Evolutionary conservation across 768 basidiomycete genomes (phyloP).

Genomic region (Termitomyces sp.): DNA sequence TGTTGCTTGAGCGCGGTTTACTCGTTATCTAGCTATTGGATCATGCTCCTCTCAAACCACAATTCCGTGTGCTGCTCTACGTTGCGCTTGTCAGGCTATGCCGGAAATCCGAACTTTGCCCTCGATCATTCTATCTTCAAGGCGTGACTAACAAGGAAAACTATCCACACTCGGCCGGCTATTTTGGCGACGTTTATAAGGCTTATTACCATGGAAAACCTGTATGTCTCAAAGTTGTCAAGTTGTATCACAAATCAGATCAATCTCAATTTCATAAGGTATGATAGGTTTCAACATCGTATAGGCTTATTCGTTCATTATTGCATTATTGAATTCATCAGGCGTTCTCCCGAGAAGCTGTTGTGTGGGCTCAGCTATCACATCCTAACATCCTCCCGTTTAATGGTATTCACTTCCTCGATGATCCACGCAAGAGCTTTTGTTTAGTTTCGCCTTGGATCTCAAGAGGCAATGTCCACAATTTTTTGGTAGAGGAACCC

Average conservation of each 20-base stretch:
- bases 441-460: slow-evolving; percentile 37
- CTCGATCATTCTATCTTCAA: slow-evolving; percentile 17
- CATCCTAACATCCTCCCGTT: no score
- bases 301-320: background rate
- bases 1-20: background rate
- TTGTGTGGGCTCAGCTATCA: no score
- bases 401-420: slow-evolving; percentile 25
- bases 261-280: slow-evolving; percentile 21
- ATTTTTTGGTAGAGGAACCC: slow-evolving; percentile 18
- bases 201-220: slow-evolving; percentile 13
- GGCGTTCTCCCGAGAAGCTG: slow-evolving; percentile 12
- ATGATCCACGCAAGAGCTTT: slow-evolving; percentile 22
- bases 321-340: slow-evolving; percentile 18
- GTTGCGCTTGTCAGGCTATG: slow-evolving; percentile 20
- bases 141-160: slow-evolving; percentile 4
- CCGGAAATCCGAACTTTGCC: slow-evolving; percentile 17
- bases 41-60: slow-evolving; percentile 8
- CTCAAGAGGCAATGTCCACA: slow-evolving; percentile 30
- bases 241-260: slow-evolving; percentile 17
- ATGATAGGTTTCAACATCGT: background rate
- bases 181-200: slow-evolving; percentile 26
- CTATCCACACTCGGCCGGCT: slow-evolving; percentile 14
- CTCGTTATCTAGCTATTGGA: slow-evolving; percentile 16
- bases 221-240: slow-evolving; percentile 26
- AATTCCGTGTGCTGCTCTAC: slow-evolving; percentile 11